A percentile compares a stretch with the other conserved stretches of the same genome.
These are phyloP conservation scores for Calonectria pauciramosa DNA, from an alignment of 2,329 filamentous ascomycete genomes.

Conservation along the genomic window DNA sequence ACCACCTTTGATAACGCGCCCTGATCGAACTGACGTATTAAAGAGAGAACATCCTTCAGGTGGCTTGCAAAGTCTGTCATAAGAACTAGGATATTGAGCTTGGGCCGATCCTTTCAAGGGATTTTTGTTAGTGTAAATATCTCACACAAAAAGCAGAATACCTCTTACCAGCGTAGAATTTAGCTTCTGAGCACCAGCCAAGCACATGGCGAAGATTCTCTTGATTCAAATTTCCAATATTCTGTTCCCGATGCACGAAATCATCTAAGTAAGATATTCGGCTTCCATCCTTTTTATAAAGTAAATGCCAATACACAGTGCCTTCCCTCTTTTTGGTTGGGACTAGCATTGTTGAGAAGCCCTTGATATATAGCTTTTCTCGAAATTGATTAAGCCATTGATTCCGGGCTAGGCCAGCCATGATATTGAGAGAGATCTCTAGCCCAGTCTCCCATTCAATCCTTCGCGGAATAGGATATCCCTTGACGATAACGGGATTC, in stretches of 20 bases:
- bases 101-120: too few species aligned
- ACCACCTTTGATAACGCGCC: too few species aligned
- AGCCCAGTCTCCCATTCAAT: constrained; percentile 2
- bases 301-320: constrained; percentile 27
- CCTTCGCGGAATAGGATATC: constrained; percentile 26
- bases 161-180: constrained; percentile 21
- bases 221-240: background rate
- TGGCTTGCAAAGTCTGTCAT: too few species aligned
- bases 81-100: too few species aligned
- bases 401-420: constrained; percentile 21
- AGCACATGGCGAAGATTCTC: constrained; percentile 20
- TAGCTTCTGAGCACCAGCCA: constrained; percentile 19
- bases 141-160: too few species aligned
- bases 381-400: constrained; percentile 13
- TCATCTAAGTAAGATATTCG: constrained; percentile 25
- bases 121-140: too few species aligned
- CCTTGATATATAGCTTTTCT: constrained; percentile 22
- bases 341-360: constrained; percentile 29
- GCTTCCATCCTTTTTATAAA: constrained; percentile 18
- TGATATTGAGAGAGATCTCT: constrained; percentile 26
- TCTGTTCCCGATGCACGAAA: background rate
- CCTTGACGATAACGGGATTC: constrained; percentile 26
- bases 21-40: too few species aligned
- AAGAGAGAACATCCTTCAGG: too few species aligned
- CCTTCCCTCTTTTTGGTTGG: constrained; percentile 4